phyloP scores from a whole-genome alignment of 352 stramenopile genomes.

The Globisporangium paddicum region DNA sequence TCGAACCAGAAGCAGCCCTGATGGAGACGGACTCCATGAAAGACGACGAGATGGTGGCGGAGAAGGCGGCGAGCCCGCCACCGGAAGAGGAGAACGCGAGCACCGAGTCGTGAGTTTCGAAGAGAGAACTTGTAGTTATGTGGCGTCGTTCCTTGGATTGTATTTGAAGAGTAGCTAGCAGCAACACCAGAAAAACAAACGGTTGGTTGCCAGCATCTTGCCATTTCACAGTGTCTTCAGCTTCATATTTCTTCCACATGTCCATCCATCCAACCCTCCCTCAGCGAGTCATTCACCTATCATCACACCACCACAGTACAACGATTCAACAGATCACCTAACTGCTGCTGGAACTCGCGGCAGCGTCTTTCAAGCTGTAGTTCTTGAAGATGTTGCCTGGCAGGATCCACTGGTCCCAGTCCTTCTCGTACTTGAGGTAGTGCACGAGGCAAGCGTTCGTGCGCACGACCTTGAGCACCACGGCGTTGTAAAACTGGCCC shows the following conservation, averaged over 20 bases:
- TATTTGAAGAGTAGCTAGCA: constrained; percentile 5
- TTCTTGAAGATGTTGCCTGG: constrained; percentile 80
- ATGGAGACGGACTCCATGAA: background rate
- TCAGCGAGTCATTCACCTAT: too few species aligned
- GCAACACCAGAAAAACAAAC: background rate
- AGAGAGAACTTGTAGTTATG: background rate
- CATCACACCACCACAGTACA: background rate
- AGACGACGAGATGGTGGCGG: background rate
- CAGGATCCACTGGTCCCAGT: constrained; percentile 82
- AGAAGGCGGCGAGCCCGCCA: background rate
- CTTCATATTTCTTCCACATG: too few species aligned
- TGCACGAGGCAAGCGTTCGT: constrained; percentile 76
- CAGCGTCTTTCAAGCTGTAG: constrained; percentile 25
- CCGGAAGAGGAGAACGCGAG: background rate
- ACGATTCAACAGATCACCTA: background rate
- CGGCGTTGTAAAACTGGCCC: constrained; percentile 69
- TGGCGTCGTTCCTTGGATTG: background rate
- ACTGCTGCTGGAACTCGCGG: background rate
- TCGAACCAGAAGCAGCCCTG: background rate
- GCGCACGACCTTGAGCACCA: constrained; percentile 75
- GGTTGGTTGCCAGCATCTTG: background rate
- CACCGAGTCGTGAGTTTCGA: background rate
- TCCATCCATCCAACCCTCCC: too few species aligned
- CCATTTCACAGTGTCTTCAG: too few species aligned
- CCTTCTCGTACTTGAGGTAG: constrained; percentile 81